Conservation (phyloP, 2,329 filamentous ascomycete genomes). For the Stemphylium vesicarium region DNA sequence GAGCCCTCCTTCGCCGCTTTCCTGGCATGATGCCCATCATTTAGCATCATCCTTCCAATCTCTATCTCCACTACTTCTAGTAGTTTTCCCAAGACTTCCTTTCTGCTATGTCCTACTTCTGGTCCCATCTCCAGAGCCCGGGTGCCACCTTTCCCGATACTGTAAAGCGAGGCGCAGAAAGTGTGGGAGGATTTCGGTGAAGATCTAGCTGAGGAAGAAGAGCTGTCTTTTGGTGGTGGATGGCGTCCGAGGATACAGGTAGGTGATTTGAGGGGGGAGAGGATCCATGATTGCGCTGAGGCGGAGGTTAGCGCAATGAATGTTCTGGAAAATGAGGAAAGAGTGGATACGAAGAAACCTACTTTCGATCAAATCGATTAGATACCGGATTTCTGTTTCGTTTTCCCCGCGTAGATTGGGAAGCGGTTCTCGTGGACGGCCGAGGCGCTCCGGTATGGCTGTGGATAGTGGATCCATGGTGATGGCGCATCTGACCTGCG, state of each 20-base stretch:
- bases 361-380: conserved; percentile 26
- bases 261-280: conserved; percentile 15
- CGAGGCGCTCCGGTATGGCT: conserved; percentile 2
- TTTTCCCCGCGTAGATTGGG: conserved; percentile 30
- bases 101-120: conserved; percentile 19
- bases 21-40: not conserved
- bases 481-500: too few relatives aligned
- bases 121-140: conserved; percentile 24
- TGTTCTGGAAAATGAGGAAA: not conserved
- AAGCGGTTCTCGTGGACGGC: not conserved
- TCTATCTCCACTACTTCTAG: conserved; percentile 19
- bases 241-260: conserved; percentile 23
- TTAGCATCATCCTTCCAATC: conserved; percentile 15
- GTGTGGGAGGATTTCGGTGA: not conserved
- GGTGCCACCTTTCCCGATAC: conserved; percentile 13
- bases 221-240: conserved; percentile 4
- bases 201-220: not conserved
- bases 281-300: conserved; percentile 16
- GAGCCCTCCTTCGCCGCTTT: conserved; percentile 1
- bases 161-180: conserved; percentile 26
- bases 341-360: not conserved
- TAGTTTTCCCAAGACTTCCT: conserved; percentile 19
- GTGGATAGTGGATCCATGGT: not conserved
- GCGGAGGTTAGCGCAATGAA: not conserved
- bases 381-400: conserved; percentile 22